These are phyloP conservation scores for Trapa bicornis DNA, from an alignment of 345 rosid species.

Conservation along the genomic window DNA sequence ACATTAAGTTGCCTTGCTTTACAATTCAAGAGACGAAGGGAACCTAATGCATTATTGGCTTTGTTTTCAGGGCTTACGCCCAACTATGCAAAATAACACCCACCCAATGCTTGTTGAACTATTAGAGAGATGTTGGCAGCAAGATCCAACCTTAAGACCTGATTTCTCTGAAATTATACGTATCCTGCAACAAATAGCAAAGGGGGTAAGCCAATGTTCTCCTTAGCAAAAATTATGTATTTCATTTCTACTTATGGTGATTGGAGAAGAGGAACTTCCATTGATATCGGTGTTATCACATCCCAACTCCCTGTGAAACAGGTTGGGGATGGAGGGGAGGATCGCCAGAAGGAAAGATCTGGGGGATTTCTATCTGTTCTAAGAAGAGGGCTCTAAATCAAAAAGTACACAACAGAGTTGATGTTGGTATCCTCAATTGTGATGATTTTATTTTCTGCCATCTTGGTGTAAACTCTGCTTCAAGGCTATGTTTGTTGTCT, in stretches of 20 bases:
- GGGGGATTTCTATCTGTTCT: constrained; percentile 75
- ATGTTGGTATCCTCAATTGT: neutral
- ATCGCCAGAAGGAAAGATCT: constrained; percentile 49
- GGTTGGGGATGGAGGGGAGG: constrained; percentile 53
- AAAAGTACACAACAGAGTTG: neutral
- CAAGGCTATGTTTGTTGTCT: neutral
- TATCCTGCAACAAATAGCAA: constrained; percentile 49
- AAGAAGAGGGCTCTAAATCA: constrained; percentile 54
- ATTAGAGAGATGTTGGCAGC: constrained; percentile 73
- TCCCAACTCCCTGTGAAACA: constrained; percentile 19
- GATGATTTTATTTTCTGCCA: neutral
- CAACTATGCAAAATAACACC: constrained; percentile 62
- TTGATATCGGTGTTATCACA: neutral
- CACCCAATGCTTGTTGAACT: constrained; percentile 53
- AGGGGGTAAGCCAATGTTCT: constrained; percentile 39
- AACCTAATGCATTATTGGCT: neutral
- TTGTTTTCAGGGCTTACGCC: constrained; percentile 54
- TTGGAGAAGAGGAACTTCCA: neutral
- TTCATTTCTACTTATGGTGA: neutral
- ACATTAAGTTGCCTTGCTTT: neutral
- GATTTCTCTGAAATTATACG: constrained; percentile 68
- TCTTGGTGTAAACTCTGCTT: neutral
- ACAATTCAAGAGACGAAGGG: neutral
- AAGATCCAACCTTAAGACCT: constrained; percentile 73
- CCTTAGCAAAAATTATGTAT: no score